A percentile compares a stretch with the other conserved stretches of the same genome.
phyloP scores from a whole-genome alignment of 345 rosid species.

The Salix udensis region DNA sequence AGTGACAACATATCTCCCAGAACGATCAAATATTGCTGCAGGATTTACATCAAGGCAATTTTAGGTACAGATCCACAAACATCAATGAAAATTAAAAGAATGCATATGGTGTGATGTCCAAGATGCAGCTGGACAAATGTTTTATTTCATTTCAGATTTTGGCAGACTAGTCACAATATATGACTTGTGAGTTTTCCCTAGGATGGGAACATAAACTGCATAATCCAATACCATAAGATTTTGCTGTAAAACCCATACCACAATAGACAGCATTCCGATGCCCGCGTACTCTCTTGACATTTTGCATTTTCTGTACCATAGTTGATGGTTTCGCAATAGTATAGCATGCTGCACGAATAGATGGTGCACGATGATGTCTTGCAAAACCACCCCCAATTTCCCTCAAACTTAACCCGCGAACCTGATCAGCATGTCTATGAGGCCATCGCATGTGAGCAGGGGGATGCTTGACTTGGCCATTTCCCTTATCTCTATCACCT shows the following conservation, averaged over 20 bases:
- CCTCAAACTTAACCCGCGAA: slow-evolving; percentile 78
- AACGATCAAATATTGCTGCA: slow-evolving; percentile 93
- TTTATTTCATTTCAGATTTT: neutral
- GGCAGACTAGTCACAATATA: neutral
- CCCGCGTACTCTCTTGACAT: slow-evolving; percentile 82
- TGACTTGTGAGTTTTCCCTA: neutral
- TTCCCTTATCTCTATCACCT: slow-evolving; percentile 50
- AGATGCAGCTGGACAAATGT: neutral
- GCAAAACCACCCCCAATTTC: slow-evolving; percentile 99
- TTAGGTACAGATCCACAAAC: neutral
- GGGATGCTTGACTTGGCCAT: slow-evolving; percentile 40
- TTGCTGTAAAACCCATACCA: slow-evolving; percentile 47
- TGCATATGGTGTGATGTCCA: neutral
- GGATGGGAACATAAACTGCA: neutral
- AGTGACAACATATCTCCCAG: slow-evolving; percentile 92
- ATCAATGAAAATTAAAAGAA: neutral
- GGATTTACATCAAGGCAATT: slow-evolving; percentile 27
- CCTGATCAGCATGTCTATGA: slow-evolving; percentile 86
- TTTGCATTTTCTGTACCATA: slow-evolving; percentile 96
- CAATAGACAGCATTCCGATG: slow-evolving; percentile 98
- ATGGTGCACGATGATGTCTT: slow-evolving; percentile 93
- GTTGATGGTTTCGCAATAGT: slow-evolving; percentile 88
- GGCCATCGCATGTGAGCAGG: slow-evolving; percentile 92
- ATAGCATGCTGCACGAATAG: slow-evolving; percentile 90
- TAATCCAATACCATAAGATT: neutral